A percentile compares a stretch with the other conserved stretches of the same genome.
phyloP scores from a whole-genome alignment of 208 protist genomes.

The Trypanosomatidae sp. region DNA sequence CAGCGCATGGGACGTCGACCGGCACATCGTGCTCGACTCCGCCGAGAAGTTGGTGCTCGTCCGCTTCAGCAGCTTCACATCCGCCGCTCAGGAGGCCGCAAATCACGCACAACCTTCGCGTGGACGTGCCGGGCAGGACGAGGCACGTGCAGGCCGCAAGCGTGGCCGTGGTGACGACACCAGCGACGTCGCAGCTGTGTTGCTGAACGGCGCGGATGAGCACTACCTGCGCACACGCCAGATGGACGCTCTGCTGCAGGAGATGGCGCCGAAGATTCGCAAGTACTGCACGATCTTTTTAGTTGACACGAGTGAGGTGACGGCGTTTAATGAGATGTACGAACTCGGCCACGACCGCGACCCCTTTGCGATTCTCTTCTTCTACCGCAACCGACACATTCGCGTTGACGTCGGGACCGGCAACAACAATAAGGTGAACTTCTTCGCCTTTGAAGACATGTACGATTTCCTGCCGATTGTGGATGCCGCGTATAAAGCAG shows the following conservation, averaged over 20 bases:
- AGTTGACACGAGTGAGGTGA: conserved; percentile 87
- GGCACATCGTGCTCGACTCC: conserved; percentile 80
- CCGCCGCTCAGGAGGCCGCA: no score
- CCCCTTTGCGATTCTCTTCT: conserved; percentile 99
- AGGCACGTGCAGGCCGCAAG: no score
- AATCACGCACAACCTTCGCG: no score
- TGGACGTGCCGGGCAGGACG: no score
- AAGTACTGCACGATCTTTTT: conserved; percentile 82
- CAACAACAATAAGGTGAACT: conserved; percentile 99
- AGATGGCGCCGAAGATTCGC: conserved; percentile 75
- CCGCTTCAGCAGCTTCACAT: conserved; percentile 74
- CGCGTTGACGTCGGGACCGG: conserved; percentile 99
- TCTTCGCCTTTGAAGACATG: conserved; percentile 93
- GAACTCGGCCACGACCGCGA: conserved; percentile 97
- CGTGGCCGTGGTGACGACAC: not conserved
- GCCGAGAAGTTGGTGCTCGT: conserved; percentile 77
- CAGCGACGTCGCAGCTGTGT: conserved; percentile 5
- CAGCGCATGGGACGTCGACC: conserved; percentile 85
- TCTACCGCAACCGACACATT: conserved; percentile 99
- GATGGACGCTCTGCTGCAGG: conserved; percentile 67
- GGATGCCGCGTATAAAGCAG: conserved; percentile 96
- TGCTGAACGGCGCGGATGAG: conserved; percentile 22
- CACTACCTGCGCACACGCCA: conserved; percentile 71
- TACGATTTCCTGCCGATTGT: conserved; percentile 98
- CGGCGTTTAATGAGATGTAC: conserved; percentile 99